Evolutionary conservation across 345 rosid genomes (phyloP), one percentile per base, ranked within the genome.

Genomic region (Anacardium occidentale): DNA sequence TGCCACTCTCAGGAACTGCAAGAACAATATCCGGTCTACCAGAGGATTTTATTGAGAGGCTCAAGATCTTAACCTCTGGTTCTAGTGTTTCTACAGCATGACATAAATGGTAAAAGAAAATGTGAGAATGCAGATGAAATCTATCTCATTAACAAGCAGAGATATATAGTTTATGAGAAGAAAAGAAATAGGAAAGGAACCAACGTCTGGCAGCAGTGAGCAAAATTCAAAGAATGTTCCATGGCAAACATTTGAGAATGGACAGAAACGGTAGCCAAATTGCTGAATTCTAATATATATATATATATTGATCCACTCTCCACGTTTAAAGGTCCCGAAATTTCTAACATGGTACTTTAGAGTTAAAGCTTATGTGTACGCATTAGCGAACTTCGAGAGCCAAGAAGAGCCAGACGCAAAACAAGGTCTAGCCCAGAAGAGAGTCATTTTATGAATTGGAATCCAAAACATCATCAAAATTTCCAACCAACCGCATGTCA

Each of bases 1-100:
- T 90, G 64, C 93, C 97, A 10, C 78, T 53, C 79, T 85, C 85
- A 0, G 90, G 94, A 62, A 94, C 74, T 2, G 84, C 58, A 44
- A 94, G 89, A n/a, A 87, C 81, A 34, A 91, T 89, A 76, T 90
- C 97, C 17, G 87, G 81, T 82, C 96, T 83, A 12, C 82, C 96
- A 0, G 90, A 87, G 29, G 98, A 87, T 51, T 80, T 74, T 67
- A 93, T 85, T 48, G 93, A 88, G 15, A 94, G 84, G 72, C 79
- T 83, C 69, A 84, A 52, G 78, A 94, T 85, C 88, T 80, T 90
- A 74, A 94, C 94, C n/a, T 90, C 93, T 22, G 98, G 93, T 58
- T 94, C 98, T 59, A 81, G 81, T 26, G 87, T 83, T 75, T 90
- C 98, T 91, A 78, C 72, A 80, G 42, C n/a, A 25, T 70, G 15